These are phyloP conservation scores for Trichophyton schoenleinii DNA, from an alignment of 2,329 filamentous ascomycete species.

Conservation along the genomic window DNA sequence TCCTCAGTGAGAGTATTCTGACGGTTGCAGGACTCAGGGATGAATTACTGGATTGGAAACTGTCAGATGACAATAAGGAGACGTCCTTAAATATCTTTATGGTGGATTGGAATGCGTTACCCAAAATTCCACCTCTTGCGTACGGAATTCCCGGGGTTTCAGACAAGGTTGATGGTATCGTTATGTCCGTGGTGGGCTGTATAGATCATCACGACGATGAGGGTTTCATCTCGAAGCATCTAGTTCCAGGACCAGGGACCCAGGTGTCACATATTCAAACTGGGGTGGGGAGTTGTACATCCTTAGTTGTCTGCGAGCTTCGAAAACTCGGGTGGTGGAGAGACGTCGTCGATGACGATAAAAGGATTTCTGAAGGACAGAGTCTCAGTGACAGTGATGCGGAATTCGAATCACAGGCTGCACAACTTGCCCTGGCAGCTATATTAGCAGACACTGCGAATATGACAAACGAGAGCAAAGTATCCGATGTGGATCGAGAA, in stretches of 20 bases:
- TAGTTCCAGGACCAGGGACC: background rate
- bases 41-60: conserved; percentile 10
- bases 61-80: background rate
- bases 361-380: conserved; percentile 15
- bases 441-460: conserved; percentile 36
- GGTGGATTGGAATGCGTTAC: conserved; percentile 37
- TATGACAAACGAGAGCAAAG: conserved; percentile 33
- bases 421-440: conserved; percentile 30
- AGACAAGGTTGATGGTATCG: conserved; percentile 14
- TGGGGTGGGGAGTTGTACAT: conserved; percentile 46
- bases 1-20: conserved; percentile 26
- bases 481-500: conserved; percentile 38
- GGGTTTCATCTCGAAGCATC: conserved; percentile 33
- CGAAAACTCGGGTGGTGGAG: conserved; percentile 35
- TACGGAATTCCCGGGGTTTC: conserved; percentile 39
- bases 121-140: conserved; percentile 19
- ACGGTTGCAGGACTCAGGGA: conserved; percentile 30
- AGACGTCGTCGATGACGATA: conserved; percentile 13
- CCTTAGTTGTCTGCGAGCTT: conserved; percentile 41
- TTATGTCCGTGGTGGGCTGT: conserved; percentile 38
- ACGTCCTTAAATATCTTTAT: conserved; percentile 21
- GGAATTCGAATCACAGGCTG: conserved; percentile 26
- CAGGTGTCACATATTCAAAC: conserved; percentile 36
- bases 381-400: conserved; percentile 13
- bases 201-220: conserved; percentile 55